phyloP scores from a whole-genome alignment of 1,284 basidiomycete species.

The Ustilago tritici region DNA sequence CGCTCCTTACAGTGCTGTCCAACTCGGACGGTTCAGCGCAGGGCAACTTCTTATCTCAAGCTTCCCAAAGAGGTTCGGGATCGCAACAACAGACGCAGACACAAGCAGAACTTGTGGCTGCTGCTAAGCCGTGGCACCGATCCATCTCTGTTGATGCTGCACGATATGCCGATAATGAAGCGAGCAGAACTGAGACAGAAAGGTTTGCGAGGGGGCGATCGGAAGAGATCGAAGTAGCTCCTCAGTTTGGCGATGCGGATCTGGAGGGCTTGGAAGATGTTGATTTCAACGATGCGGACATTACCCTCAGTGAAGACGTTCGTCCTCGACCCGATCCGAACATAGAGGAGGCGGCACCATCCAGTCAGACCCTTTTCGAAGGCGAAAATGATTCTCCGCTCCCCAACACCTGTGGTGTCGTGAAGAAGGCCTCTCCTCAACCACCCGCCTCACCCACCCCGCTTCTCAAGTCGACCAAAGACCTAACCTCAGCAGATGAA shows the following conservation, averaged over 20 bases:
- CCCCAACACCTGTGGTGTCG: constrained; percentile 10
- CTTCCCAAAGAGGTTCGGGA: constrained; percentile 18
- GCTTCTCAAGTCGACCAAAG: constrained; percentile 10
- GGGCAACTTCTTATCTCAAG: constrained; percentile 45
- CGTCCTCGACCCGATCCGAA: neutral
- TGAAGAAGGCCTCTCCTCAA: neutral
- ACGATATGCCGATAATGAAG: neutral
- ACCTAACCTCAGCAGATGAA: constrained; percentile 35
- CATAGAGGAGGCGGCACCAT: constrained; percentile 20
- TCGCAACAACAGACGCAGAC: constrained; percentile 15
- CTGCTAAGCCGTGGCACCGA: constrained; percentile 48
- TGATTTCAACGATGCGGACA: constrained; percentile 31
- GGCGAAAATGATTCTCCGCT: constrained; percentile 18
- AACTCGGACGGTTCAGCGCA: constrained; percentile 43
- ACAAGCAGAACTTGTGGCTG: constrained; percentile 31
- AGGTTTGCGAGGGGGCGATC: constrained; percentile 18
- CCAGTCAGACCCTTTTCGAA: constrained; percentile 44
- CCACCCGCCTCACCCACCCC: neutral
- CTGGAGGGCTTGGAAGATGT: neutral
- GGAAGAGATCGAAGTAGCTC: constrained; percentile 13
- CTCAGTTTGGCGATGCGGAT: neutral
- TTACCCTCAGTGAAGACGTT: constrained; percentile 30
- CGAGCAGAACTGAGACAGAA: neutral
- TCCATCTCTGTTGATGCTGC: constrained; percentile 45
- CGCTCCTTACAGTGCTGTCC: constrained; percentile 39